Evolutionary conservation across 1,284 basidiomycete genomes (phyloP).

Genomic region (Boletus semigastroideus): DNA sequence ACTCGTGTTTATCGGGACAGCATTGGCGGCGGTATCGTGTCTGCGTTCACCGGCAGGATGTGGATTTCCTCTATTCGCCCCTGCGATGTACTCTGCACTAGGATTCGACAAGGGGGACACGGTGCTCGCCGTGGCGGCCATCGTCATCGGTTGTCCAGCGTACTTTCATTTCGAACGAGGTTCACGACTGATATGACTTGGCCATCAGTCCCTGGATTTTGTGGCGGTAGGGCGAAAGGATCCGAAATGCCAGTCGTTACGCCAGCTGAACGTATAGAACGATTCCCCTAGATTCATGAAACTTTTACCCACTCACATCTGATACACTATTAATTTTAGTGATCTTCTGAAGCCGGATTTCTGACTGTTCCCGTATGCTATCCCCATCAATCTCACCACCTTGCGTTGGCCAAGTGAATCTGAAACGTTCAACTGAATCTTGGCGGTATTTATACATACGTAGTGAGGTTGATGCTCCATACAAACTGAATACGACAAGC

Average conservation of each 20-base stretch:
- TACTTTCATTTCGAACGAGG: conserved; percentile 23
- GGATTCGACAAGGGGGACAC: conserved; percentile 68
- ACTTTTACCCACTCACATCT: too few relatives aligned
- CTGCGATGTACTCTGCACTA: conserved; percentile 59
- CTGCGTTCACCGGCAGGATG: conserved; percentile 62
- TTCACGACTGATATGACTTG: not conserved
- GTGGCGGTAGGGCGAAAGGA: conserved; percentile 26
- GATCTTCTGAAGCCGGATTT: too few relatives aligned
- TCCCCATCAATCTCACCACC: too few relatives aligned
- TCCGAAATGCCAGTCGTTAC: conserved; percentile 25
- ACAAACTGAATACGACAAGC: too few relatives aligned
- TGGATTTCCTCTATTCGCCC: conserved; percentile 67
- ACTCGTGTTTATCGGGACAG: conserved; percentile 29
- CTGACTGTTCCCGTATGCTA: too few relatives aligned
- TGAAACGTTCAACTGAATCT: too few relatives aligned
- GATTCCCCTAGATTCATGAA: not conserved
- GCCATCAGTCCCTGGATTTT: conserved; percentile 23
- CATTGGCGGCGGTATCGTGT: conserved; percentile 57
- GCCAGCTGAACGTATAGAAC: not conserved
- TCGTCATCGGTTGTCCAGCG: conserved; percentile 64
- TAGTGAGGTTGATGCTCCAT: too few relatives aligned
- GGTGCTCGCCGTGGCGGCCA: conserved; percentile 54
- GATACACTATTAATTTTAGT: too few relatives aligned
- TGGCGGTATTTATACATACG: too few relatives aligned
- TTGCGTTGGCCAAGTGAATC: too few relatives aligned